Base-by-base conservation (phyloP, 495 filamentous ascomycete species). In the Chlorociboria aeruginascens region DNA sequence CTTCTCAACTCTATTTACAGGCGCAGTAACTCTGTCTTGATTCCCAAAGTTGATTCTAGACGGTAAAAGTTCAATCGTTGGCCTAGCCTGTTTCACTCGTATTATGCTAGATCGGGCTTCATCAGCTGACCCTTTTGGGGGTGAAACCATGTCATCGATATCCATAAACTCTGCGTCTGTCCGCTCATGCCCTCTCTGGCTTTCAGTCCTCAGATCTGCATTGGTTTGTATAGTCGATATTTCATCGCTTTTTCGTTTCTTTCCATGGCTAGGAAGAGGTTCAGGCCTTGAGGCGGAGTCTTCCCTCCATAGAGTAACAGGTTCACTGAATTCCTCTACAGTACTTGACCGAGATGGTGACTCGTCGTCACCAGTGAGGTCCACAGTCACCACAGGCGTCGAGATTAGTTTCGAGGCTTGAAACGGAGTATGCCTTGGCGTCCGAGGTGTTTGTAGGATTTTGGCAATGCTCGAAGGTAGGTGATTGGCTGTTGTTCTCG, bases 231-330 rank as follows among this genome's bases (percentile, higher is more conserved):
- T 20, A n/a, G 68, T 68, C 35, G 72, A 73, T 41, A 81, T 76
- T 45, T 85, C 79, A 34, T 82, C 75, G 52, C 84, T 87, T 56
- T 86, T 89, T 40, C 86, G 63, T 63, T 89, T 89, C 56, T 69
- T 78, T n/a, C 38, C 38, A 40, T 9, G 2, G 2, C 25, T 40
- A 2, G 40, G 38, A 1, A 58, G 25, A 32, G 72, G 66, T 33
- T 66, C 62, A 45, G 59, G 62, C 39, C 72, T 63, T 13, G 57
- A 61, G 14, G 73, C 70, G 40, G 66, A 67, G 29, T 78, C 77
- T 53, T 83, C 80, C 12, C 63, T 65, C 82, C 81, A 86, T 50
- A 84, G 32, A 32, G 59, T 61, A 33, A 62, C 66, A 31, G 77
- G 63, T 12, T 78, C 74, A 8, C 71, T 69, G 59, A 82, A 72